A percentile compares a stretch with the other conserved stretches of the same genome.
Evolutionary conservation across 805 yeast genomes (phyloP).

Genomic region (Brettanomyces anomalus): DNA sequence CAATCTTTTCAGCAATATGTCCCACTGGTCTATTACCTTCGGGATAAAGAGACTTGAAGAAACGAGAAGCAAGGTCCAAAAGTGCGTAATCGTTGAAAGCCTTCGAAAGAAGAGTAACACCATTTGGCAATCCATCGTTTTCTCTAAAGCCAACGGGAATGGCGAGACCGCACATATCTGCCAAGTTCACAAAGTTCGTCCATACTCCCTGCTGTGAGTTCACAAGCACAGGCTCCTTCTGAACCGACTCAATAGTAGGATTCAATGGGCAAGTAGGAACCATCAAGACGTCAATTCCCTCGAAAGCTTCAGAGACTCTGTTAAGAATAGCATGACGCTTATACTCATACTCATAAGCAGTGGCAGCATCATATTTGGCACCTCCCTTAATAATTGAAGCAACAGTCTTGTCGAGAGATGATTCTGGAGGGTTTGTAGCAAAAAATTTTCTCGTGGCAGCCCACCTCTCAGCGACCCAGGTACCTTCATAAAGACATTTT

Average conservation of each 20-base stretch:
- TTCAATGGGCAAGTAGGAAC: conserved; percentile 94
- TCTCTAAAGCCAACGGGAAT: conserved; percentile 80
- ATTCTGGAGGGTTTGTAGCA: conserved; percentile 57
- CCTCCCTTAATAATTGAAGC: conserved; percentile 69
- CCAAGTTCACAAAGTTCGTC: conserved; percentile 92
- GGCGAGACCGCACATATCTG: conserved; percentile 87
- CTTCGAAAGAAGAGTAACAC: conserved; percentile 75
- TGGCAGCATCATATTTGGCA: conserved; percentile 68
- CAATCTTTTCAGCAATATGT: conserved; percentile 12
- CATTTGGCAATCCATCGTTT: conserved; percentile 80
- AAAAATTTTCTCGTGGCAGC: conserved; percentile 72
- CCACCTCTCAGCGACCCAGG: conserved; percentile 98
- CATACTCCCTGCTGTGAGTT: conserved; percentile 96
- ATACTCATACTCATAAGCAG: conserved; percentile 79
- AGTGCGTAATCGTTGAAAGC: conserved; percentile 86
- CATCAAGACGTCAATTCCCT: conserved; percentile 61
- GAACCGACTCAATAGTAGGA: conserved; percentile 70
- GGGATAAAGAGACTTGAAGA: conserved; percentile 41
- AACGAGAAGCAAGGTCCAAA: conserved; percentile 71
- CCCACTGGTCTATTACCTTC: conserved; percentile 50
- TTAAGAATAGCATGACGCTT: conserved; percentile 74
- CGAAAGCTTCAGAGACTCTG: conserved; percentile 44
- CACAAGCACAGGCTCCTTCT: conserved; percentile 66
- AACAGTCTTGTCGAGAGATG: conserved; percentile 79
- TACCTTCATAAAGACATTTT: conserved; percentile 84